Base-by-base conservation (phyloP, 2,329 filamentous ascomycete genomes). In the Pseudopyrenochaeta lycopersici region DNA sequence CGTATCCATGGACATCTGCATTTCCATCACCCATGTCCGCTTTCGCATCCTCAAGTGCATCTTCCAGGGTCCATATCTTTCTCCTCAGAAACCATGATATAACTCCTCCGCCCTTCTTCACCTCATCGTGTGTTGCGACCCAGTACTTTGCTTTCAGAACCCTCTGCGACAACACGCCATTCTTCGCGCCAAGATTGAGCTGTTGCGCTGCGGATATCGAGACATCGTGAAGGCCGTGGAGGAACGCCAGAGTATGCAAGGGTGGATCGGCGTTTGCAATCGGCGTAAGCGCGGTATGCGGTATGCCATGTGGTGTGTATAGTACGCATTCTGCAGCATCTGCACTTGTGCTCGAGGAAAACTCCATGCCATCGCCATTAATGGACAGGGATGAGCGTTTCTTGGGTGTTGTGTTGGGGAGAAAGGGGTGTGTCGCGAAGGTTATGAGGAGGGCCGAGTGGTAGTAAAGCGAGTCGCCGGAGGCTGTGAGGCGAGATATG, bases 161-260 rank as follows among this genome's bases (percentile, higher is more conserved):
- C 14, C 78, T 72, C 52, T 85, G 85, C 2, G 84, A 83, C 52
- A 82, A 77, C 14, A 88, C 71, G 0, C 84, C 87, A 63, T 89
- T 89, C 53, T 83, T 77, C 0, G 82, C 87, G 2, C 87, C 87
- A 14, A 89, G 80, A 56, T 89, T 90, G 30, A 88, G 75, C 68
- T 88, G 86, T 64, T 84, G 82, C 17, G 76, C 71, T 4, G 70
- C 66, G 1, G 75, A 75, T 17, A 84, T 72, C n/a, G 78, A 78
- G 4, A 89, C 82, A 60, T 88, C 85, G 62, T 89, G 84, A 7
- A 90, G 74, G 0, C 87, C 87, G 68, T 90, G 88, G 7, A 90
- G 72, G 43, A 90, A 79, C 0, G 84, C 86, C 0, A 89, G 77
- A 0, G 82, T 82, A 2, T 76, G 69, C 27, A 89, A 71, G 0